Base-by-base conservation (phyloP, 495 filamentous ascomycete genomes). In the Penicillium goetzii region DNA sequence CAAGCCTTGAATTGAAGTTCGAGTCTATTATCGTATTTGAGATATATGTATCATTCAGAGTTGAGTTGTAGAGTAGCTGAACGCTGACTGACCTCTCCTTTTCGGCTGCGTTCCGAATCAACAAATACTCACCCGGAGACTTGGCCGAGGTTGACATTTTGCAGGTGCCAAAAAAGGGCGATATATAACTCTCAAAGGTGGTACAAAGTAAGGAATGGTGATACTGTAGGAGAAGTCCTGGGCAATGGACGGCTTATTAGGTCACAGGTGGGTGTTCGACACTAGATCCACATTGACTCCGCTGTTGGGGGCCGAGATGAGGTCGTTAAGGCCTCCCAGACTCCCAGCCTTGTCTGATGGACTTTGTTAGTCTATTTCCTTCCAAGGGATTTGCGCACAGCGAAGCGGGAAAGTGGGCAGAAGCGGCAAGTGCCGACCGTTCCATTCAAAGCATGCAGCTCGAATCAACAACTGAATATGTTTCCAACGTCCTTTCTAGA, bases 1-100 rank as follows among this genome's bases (percentile, higher is more conserved):
- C 34, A 57, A 17, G 38, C 34, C 26, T 41, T 40, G 25, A 28
- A 57, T 43, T 43, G 55, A 23, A n/a, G 1, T 41, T 57, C 55
- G 14, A 57, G n/a, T 19, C 55, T 57, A 57, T 40, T 5, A 17
- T 2, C 0, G 14, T 40, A 15, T 40, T 40, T 40, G 2, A 40
- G 36, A 40, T 5, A 40, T 5, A 40, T 40, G 36, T 17, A 6
- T 40, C 36, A 40, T 50, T 50, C 21, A 28, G 4, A 1, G 0
- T 3, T 50, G 10, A 21, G 25, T 23, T 50, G 10, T 12, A 28
- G 14, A 10, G 10, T 28, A 21, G 19, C 11, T 50, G 19, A 10
- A 50, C 26, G 45, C 7, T 3, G 15, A 50, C 45, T 28, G 2
- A 50, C 45, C 45, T 50, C 14, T 50, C 45, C 15, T 26, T 50